Percentiles rank a stretch among this genome's conserved stretches.
phyloP scores from a whole-genome alignment of 805 yeast species.

The Candida dajiaensis region DNA sequence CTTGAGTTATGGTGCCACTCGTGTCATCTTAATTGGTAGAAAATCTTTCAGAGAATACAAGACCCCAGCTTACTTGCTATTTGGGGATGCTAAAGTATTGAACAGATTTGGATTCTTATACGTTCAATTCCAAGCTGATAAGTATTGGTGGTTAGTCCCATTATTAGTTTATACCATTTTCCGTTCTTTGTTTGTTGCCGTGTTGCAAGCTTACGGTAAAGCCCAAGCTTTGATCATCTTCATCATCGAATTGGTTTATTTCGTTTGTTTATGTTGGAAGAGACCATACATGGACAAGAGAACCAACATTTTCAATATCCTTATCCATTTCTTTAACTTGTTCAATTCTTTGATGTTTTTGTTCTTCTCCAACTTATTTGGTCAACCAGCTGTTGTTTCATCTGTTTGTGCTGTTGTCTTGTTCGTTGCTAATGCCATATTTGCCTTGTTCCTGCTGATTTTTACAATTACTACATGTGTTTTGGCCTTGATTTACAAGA shows the following conservation, averaged over 20 bases:
- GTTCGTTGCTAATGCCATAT: conserved; percentile 83
- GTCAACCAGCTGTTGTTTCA: conserved; percentile 81
- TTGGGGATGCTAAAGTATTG: conserved; percentile 73
- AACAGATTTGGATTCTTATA: conserved; percentile 90
- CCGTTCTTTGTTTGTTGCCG: conserved; percentile 81
- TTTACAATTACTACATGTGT: conserved; percentile 86
- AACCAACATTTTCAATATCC: conserved; percentile 89
- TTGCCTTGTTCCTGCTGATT: conserved; percentile 74
- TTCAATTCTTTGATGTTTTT: conserved; percentile 81
- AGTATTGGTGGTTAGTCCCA: conserved; percentile 75
- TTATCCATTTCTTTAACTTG: conserved; percentile 72
- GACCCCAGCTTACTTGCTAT: conserved; percentile 88
- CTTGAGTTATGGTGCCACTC: conserved; percentile 63
- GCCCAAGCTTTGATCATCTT: conserved; percentile 76
- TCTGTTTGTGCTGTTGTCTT: conserved; percentile 89
- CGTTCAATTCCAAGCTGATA: conserved; percentile 83
- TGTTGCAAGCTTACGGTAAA: conserved; percentile 75
- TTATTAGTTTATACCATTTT: conserved; percentile 59
- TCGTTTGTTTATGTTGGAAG: conserved; percentile 55
- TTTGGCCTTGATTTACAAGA: conserved; percentile 76
- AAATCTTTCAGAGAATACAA: conserved; percentile 66
- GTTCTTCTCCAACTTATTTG: conserved; percentile 81
- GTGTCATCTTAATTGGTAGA: conserved; percentile 71
- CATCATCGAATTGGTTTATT: conserved; percentile 66
- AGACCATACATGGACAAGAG: conserved; percentile 94